Evolutionary conservation across 352 stramenopile genomes (phyloP), one percentile per base, ranked within the genome.

Genomic region (Pythium biforme): DNA sequence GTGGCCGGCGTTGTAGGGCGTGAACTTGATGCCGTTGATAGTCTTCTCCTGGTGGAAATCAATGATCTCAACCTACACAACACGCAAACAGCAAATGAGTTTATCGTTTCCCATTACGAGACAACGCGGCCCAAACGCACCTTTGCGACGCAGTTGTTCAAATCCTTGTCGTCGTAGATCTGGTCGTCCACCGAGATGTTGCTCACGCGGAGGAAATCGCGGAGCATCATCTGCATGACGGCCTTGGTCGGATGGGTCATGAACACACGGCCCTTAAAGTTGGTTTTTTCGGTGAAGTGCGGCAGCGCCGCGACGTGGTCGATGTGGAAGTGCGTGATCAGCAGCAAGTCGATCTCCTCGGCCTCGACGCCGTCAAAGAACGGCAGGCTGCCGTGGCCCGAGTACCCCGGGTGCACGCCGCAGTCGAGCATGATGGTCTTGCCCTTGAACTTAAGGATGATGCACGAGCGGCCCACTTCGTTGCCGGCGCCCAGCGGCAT

Each of bases 301-400:
- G 98, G 98, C 43, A 99, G 66, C n/a, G 92, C 96, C 3, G 97
- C 98, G 10, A 98, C 97, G 76, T 99, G 98, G 77, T 99, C 98
- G 55, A 99, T 94, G 79, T 99, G 98, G 79, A 99, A 99, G 73
- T 99, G 98, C 51, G 97, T 99, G 51, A 99, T 97, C 27, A 99
- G 77, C 52, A 99, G 74, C 50, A 99, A 75, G 71, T 99, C 97
- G 56, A 97, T 96, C 74, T 96, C 86, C 37, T 96, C 88, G 40
- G 89, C 88, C 73, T 99, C 94, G 34, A 99, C 95, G 48, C 88
- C 90, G 77, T 99, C 96, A 52, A 99, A 98, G 79, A 98, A 99
- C n/a, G 97, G 97, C 62, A 99, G 68, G 40, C 95, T 97, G 46
- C 97, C 95, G 77, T 99, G 91, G 20, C 97, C 97, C 49, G 96